These are phyloP conservation scores for Aspergillus taichungensis DNA, from an alignment of 495 filamentous ascomycete genomes.

Conservation along the genomic window DNA sequence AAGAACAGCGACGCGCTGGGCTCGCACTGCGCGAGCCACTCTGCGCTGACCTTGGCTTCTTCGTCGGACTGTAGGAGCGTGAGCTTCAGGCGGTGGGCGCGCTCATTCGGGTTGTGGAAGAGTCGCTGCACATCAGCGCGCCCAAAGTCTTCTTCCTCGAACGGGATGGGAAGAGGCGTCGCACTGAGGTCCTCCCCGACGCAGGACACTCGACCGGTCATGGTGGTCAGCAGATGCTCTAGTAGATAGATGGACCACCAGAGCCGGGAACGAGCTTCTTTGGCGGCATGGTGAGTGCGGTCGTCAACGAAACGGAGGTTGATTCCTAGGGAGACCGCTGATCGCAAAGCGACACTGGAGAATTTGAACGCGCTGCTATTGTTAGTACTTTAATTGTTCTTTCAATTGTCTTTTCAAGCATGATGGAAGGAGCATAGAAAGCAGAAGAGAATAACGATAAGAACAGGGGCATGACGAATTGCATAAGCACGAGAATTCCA, in stretches of 20 bases:
- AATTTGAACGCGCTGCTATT: conserved; percentile 49
- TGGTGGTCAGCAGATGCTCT: conserved; percentile 47
- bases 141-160: conserved; percentile 40
- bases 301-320: conserved; percentile 49
- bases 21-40: conserved; percentile 18
- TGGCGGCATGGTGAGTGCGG: conserved; percentile 37
- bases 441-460: too few species aligned
- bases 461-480: too few species aligned
- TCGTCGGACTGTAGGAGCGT: conserved; percentile 22
- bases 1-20: conserved; percentile 39
- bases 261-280: conserved; percentile 50
- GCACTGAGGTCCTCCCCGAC: conserved; percentile 45
- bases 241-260: conserved; percentile 58
- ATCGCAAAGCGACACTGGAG: conserved; percentile 49
- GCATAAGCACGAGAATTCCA: too few species aligned
- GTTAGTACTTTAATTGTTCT: neutral
- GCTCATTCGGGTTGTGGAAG: conserved; percentile 13
- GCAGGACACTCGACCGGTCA: conserved; percentile 53
- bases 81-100: conserved; percentile 19
- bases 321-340: conserved; percentile 49
- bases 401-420: too few species aligned
- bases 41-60: conserved; percentile 6
- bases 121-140: conserved; percentile 13
- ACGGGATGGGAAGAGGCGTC: conserved; percentile 43
- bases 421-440: too few species aligned